phyloP scores from a whole-genome alignment of 1,284 basidiomycete genomes.

The Coniferiporia sulphurascens region DNA sequence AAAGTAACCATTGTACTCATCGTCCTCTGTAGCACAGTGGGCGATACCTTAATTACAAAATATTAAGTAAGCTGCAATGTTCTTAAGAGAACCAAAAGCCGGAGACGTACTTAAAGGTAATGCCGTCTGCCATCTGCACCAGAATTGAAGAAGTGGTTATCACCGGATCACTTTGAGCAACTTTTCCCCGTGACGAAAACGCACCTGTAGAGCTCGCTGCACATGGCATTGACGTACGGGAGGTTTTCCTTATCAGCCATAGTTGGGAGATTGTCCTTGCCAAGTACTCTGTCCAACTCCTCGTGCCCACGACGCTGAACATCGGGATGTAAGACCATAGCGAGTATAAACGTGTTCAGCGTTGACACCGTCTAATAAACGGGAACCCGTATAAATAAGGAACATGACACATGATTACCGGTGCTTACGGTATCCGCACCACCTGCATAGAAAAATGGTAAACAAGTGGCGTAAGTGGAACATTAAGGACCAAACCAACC shows the following conservation, averaged over 20 bases:
- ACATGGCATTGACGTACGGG: slow-evolving; percentile 23
- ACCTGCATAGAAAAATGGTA: neutral
- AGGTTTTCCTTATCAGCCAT: slow-evolving; percentile 21
- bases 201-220: slow-evolving; percentile 17
- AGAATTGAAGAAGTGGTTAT: neutral
- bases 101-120: slow-evolving; percentile 6
- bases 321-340: slow-evolving; percentile 19
- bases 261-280: slow-evolving; percentile 19
- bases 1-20: slow-evolving; percentile 19
- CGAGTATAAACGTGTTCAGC: slow-evolving; percentile 17
- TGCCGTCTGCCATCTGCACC: slow-evolving; percentile 18
- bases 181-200: neutral
- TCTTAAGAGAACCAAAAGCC: neutral
- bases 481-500: slow-evolving; percentile 4
- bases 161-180: neutral
- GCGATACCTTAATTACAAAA: slow-evolving; percentile 7
- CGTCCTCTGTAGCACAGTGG: slow-evolving; percentile 18
- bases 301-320: slow-evolving; percentile 15
- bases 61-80: neutral
- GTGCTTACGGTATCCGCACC: neutral
- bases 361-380: slow-evolving; percentile 10
- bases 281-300: slow-evolving; percentile 21
- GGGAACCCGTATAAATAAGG: neutral
- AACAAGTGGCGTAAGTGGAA: neutral
- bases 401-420: neutral